phyloP scores from a whole-genome alignment of 1,139 yeast species.

The Pneumocystis murina region DNA sequence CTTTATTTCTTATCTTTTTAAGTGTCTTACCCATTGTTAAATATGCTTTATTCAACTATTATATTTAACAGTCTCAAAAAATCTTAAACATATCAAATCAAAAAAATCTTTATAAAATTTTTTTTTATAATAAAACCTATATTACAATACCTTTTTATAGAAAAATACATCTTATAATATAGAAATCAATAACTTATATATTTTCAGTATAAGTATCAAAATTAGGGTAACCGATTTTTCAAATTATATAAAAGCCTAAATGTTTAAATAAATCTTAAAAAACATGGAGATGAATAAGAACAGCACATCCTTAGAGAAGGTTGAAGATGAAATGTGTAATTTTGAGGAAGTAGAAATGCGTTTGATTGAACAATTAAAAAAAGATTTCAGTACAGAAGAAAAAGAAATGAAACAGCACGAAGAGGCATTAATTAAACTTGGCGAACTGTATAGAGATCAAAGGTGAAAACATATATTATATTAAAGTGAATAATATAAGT shows the following conservation, averaged over 20 bases:
- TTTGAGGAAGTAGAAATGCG: constrained; percentile 42
- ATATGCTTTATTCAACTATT: no score
- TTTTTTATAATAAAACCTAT: no score
- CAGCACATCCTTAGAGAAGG: constrained; percentile 20
- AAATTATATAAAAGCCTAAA: neutral
- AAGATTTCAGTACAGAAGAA: constrained; percentile 26
- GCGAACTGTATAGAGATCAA: constrained; percentile 23
- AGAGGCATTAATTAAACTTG: constrained; percentile 25
- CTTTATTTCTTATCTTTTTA: no score
- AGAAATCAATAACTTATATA: neutral
- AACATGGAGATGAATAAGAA: neutral
- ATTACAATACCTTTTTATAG: neutral
- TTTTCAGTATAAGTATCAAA: neutral
- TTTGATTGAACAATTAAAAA: constrained; percentile 32
- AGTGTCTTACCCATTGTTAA: no score
- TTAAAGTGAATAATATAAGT: constrained; percentile 18
- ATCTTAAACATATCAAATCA: no score
- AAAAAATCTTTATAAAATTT: no score
- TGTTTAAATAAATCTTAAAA: neutral
- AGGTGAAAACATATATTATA: constrained; percentile 14
- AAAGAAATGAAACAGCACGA: constrained; percentile 26
- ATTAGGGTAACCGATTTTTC: no score
- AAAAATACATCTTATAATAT: neutral
- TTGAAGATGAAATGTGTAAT: constrained; percentile 36
- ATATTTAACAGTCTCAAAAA: no score